Percentiles rank a stretch among this genome's conserved stretches.
Evolutionary conservation across 495 filamentous ascomycete genomes (phyloP).

Genomic region (Penicillium robsamsonii): DNA sequence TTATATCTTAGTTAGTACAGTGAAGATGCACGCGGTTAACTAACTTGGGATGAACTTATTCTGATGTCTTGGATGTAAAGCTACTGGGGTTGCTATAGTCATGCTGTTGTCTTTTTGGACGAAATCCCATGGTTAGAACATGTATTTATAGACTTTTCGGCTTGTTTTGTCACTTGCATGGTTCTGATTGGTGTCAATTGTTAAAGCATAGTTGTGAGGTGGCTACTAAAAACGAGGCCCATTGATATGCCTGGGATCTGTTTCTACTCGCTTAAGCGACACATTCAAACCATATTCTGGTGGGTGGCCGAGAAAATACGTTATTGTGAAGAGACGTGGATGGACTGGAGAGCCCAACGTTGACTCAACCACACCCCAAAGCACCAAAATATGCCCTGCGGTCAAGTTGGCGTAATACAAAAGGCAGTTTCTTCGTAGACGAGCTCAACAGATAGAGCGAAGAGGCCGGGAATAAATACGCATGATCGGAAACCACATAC

Average conservation of each 20-base stretch:
- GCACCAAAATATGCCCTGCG: not conserved
- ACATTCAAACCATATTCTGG: not conserved
- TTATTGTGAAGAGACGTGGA: not conserved
- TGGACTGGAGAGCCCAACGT: not conserved
- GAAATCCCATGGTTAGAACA: not conserved
- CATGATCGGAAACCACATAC: not conserved
- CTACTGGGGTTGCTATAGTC: not conserved
- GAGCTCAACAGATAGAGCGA: not conserved
- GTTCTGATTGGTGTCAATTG: not conserved
- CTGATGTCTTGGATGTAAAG: not conserved
- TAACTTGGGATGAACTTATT: not conserved
- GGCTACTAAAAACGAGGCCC: not conserved
- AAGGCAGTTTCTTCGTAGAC: not conserved
- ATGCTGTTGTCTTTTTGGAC: not conserved
- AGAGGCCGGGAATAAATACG: not conserved
- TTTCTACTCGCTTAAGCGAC: not conserved
- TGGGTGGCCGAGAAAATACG: not conserved
- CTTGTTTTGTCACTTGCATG: slow-evolving; percentile 1
- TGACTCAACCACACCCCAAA: slow-evolving; percentile 1
- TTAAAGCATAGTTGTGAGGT: not conserved
- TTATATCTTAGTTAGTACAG: slow-evolving; percentile 2
- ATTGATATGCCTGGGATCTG: not conserved
- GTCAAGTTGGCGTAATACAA: not conserved
- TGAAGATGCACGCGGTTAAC: slow-evolving; percentile 2
- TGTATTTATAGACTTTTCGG: not conserved